Base-by-base conservation (phyloP, 768 basidiomycete genomes). In the Amanita pallidorosea region DNA sequence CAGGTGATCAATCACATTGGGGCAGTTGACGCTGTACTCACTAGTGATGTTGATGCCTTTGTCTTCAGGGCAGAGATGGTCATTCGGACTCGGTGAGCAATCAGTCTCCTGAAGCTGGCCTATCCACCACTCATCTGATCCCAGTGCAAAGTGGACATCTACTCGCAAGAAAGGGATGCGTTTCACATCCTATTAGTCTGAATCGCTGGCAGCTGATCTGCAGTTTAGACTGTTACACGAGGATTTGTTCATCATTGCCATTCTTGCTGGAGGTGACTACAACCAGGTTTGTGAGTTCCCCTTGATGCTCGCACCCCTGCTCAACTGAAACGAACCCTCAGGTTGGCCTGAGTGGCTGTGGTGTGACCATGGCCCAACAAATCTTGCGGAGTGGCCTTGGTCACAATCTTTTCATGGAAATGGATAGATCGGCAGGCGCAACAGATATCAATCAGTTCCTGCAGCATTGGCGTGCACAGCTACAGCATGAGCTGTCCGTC, bases 1-100 rank as follows among this genome's bases (percentile, higher is more conserved):
- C 61, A 58, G 52, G 59, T 50, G 53, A 20, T 47, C 9, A 35
- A 47, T 13, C 6, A 8, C 9, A 18, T 18, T 18, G 33, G 46
- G 5, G 7, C 20, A 47, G 6, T 27, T 27, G 27, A 27, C 7
- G 27, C 27, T 7, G 27, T 27, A 7, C 5, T 27, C 27, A 27
- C 46, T 6, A 23, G 27, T 15, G 46, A 47, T 47, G 15, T 7
- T 11, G 46, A 47, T 38, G 36, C 20, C 9, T 38, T 47, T 38
- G 46, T 35, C 3, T 47, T 47, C 11, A 33, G 46, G 9, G 33
- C 46, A 15, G 9, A 9, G 13, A 13, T 3, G n/a, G 33, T 47
- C 7, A 35, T 47, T 23, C 6, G 46, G 7, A 25, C 8, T 11
- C 12, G 27, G 23, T 45, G 11, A 27, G 43, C 22, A 2, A 11